phyloP scores from a whole-genome alignment of 2,329 filamentous ascomycete genomes.

The Saccharata proteae region DNA sequence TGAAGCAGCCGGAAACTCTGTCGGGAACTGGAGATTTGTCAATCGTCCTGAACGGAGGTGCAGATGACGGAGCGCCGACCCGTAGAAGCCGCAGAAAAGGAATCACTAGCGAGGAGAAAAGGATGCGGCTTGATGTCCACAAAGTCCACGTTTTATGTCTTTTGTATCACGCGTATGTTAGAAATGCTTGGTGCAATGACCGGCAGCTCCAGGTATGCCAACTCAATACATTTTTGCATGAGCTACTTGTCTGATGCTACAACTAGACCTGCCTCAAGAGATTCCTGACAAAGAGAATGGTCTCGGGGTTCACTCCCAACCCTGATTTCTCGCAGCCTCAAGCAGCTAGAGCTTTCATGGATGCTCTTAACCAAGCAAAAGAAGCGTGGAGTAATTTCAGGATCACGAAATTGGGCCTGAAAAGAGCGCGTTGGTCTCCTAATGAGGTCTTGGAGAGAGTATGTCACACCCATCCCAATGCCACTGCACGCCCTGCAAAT shows the following conservation, averaged over 20 bases:
- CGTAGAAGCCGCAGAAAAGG: constrained; percentile 35
- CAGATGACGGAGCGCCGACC: constrained; percentile 18
- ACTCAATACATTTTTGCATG: background rate
- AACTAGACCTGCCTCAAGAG: constrained; percentile 18
- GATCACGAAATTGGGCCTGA: constrained; percentile 17
- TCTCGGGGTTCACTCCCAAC: constrained; percentile 57
- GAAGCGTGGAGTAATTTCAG: constrained; percentile 8
- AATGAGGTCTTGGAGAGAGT: constrained; percentile 29
- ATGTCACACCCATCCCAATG: constrained; percentile 7
- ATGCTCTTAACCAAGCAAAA: constrained; percentile 54
- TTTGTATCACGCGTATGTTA: constrained; percentile 60
- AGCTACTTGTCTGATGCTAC: background rate
- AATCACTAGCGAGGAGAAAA: constrained; percentile 45
- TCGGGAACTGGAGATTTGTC: constrained; percentile 27
- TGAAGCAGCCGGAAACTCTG: constrained; percentile 14
- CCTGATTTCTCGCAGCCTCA: constrained; percentile 60
- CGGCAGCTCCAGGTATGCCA: constrained; percentile 45
- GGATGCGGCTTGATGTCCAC: constrained; percentile 61
- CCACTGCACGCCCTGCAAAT: constrained; percentile 5
- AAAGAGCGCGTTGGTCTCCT: constrained; percentile 56
- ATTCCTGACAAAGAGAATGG: constrained; percentile 53
- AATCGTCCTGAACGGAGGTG: constrained; percentile 26
- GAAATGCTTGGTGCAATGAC: constrained; percentile 88
- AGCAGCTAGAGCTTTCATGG: constrained; percentile 63
- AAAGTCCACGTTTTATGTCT: constrained; percentile 78